Evolutionary conservation across 768 basidiomycete species (phyloP), one percentile per base, ranked within the genome.

Genomic region (Coprinellus aureogranulatus): DNA sequence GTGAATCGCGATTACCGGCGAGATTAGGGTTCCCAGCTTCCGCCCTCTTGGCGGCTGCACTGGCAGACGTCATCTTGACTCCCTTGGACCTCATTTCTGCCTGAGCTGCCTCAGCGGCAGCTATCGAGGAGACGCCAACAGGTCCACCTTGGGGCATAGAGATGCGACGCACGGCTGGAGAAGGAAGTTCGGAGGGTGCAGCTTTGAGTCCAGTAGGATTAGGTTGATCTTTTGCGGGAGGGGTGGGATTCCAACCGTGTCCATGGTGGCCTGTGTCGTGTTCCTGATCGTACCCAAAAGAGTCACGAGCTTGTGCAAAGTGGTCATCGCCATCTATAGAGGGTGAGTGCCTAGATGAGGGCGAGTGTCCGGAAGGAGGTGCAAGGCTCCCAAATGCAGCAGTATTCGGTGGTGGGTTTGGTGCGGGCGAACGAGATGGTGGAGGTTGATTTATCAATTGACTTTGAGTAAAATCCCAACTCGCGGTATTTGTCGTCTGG

Each of bases 1-100:
- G 40, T 3, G 57, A 58, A 27, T 58, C 47, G 22, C 57, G 39
- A 26, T 58, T 58, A 3, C 25, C 57, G 0, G 50, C 25, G 6
- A 27, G 4, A 9, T 23, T 4, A 9, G 57, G 20, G 40, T 54
- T 61, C 16, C 57, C 61, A 44, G 67, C 62, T 54, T 70, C 68
- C 40, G 65, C 45, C 52, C 59, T 66, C 49, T 64, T 59, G 27
- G 69, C 69, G 25, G 65, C 69, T 56, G 67, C 68, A 58, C 72
- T 73, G 10, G 72, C 70, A 16, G 66, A 65, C 11, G 65, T 67
- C 25, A 61, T 53, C 41, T 65, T 50, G 41, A 37, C 59, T 45
- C 64, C 59, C 37, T 61, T 63, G 25, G 59, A 55, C 42, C 57
- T 61, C 3, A 62, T 59, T 55, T 60, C 60, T 25, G 61, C 54